Evolutionary conservation across 495 filamentous ascomycete species (phyloP).

Genomic region (Hypoxylon lenormandii): DNA sequence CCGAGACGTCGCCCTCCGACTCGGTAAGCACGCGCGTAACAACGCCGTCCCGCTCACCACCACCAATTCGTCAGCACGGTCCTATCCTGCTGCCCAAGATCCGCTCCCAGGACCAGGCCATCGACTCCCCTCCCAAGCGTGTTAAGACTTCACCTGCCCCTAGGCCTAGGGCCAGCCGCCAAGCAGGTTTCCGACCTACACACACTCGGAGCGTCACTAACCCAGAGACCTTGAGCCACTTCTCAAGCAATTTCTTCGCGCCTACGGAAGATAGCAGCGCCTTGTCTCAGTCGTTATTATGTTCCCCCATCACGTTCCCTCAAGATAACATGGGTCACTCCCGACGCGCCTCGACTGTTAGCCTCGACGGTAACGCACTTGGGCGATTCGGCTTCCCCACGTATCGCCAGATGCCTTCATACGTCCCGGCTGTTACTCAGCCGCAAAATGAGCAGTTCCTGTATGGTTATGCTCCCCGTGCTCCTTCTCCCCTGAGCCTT

Average conservation of each 20-base stretch:
- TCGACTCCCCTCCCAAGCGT: conserved; percentile 62
- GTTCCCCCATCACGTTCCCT: conserved; percentile 76
- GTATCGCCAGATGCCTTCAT: conserved; percentile 80
- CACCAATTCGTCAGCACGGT: conserved; percentile 82
- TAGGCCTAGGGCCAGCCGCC: conserved; percentile 40
- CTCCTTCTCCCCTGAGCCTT: conserved; percentile 64
- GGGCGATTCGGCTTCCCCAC: conserved; percentile 81
- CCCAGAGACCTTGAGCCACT: conserved; percentile 67
- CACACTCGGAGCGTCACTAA: conserved; percentile 76
- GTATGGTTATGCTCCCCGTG: conserved; percentile 58
- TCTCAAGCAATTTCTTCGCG: conserved; percentile 61
- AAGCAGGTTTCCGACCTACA: conserved; percentile 58
- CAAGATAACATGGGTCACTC: conserved; percentile 61
- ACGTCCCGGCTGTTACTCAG: conserved; percentile 63
- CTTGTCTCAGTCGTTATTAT: conserved; percentile 62
- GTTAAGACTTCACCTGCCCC: conserved; percentile 54
- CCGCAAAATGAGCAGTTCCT: conserved; percentile 59
- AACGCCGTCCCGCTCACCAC: conserved; percentile 72
- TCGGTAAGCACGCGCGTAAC: conserved; percentile 74
- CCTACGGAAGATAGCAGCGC: conserved; percentile 52
- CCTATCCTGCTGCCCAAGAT: conserved; percentile 88
- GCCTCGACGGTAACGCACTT: conserved; percentile 73
- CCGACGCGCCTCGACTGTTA: conserved; percentile 74
- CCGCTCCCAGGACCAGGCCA: conserved; percentile 82
- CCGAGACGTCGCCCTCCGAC: conserved; percentile 82